phyloP scores from a whole-genome alignment of 345 rosid species.

The Linum lewisii region DNA sequence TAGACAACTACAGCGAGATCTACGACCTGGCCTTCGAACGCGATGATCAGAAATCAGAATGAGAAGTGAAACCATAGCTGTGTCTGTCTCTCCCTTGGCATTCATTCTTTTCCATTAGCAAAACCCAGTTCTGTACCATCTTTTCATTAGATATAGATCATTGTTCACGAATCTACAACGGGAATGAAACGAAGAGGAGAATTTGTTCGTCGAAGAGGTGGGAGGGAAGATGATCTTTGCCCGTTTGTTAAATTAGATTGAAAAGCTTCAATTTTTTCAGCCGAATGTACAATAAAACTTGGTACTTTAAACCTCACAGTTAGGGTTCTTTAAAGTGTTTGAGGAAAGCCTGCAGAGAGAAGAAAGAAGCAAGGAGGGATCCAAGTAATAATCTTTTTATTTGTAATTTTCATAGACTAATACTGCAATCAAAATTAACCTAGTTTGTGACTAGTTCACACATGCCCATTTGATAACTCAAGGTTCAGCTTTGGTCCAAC shows the following conservation, averaged over 20 bases:
- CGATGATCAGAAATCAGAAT: slow-evolving; percentile 13
- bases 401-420: too few species aligned
- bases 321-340: too few species aligned
- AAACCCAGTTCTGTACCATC: slow-evolving; percentile 15
- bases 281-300: too few species aligned
- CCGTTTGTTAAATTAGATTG: neutral
- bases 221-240: neutral
- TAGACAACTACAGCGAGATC: slow-evolving; percentile 62
- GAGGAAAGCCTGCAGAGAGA: too few species aligned
- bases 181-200: neutral
- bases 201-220: slow-evolving; percentile 6
- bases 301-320: too few species aligned
- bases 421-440: too few species aligned
- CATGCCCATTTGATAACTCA: too few species aligned
- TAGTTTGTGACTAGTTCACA: too few species aligned
- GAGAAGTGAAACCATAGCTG: slow-evolving; percentile 13
- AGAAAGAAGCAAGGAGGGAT: too few species aligned
- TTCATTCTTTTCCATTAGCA: neutral
- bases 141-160: neutral
- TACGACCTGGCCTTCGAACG: slow-evolving; percentile 48
- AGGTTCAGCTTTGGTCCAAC: too few species aligned
- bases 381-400: too few species aligned
- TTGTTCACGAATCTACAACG: slow-evolving; percentile 1
- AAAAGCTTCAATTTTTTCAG: too few species aligned
- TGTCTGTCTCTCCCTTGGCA: neutral